Conservation (phyloP, 768 basidiomycete genomes). For the Peribolospora kevripleyi region DNA sequence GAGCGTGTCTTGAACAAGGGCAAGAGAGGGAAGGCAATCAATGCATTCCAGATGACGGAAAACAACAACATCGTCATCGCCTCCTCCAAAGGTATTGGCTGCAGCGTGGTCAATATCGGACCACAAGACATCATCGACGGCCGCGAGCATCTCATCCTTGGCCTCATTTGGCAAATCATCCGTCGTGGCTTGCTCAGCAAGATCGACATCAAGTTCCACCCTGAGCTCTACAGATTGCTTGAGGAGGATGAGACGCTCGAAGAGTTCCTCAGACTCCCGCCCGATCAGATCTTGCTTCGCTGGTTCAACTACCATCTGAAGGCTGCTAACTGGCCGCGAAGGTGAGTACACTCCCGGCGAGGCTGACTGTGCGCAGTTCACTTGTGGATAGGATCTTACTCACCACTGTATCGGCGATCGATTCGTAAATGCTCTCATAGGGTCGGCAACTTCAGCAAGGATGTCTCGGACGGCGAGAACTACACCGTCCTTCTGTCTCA, state of each 20-base stretch:
- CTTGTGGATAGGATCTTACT: background rate
- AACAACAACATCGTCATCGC: conserved; percentile 99
- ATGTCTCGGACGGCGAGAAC: conserved; percentile 92
- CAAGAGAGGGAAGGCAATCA: conserved; percentile 36
- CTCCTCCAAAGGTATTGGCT: conserved; percentile 91
- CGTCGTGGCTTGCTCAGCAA: conserved; percentile 73
- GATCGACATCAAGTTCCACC: conserved; percentile 95
- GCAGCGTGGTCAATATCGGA: conserved; percentile 96
- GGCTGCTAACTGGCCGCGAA: conserved; percentile 69
- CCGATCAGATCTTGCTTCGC: conserved; percentile 86
- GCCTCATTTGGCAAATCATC: conserved; percentile 97
- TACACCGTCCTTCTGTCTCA: conserved; percentile 91
- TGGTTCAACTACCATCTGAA: conserved; percentile 99
- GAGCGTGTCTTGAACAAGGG: conserved; percentile 85
- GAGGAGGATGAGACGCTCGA: conserved; percentile 96
- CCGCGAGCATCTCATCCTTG: conserved; percentile 84
- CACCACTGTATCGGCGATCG: background rate
- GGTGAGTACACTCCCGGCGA: conserved; percentile 25
- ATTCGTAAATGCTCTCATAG: conserved; percentile 21
- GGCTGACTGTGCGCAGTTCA: background rate
- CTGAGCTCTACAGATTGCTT: conserved; percentile 81
- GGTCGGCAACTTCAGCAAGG: conserved; percentile 90
- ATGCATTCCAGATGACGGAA: conserved; percentile 97
- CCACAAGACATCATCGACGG: conserved; percentile 78
- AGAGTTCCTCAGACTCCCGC: conserved; percentile 73